Conservation (phyloP, 345 rosid species). For the Mercurialis annua region DNA sequence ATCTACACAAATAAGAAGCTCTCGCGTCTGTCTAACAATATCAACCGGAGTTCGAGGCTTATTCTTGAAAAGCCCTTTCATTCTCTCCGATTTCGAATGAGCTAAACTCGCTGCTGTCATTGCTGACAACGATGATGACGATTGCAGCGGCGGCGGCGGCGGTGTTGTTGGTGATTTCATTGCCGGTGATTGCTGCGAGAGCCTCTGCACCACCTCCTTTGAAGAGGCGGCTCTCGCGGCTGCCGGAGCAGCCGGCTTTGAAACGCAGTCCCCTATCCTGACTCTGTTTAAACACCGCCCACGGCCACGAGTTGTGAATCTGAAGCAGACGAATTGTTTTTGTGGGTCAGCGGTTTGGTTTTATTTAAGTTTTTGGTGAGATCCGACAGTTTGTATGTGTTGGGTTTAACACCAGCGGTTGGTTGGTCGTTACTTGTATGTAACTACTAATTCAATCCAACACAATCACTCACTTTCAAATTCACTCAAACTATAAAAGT, state of each 20-base stretch:
- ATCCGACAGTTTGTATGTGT: constrained; percentile 9
- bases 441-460: not conserved
- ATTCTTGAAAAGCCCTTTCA: constrained; percentile 86
- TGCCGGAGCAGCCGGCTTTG: constrained; percentile 25
- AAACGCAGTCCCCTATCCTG: constrained; percentile 29
- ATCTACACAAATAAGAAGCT: constrained; percentile 62
- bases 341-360: not conserved
- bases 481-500: no score
- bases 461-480: no score
- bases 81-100: constrained; percentile 34
- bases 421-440: constrained; percentile 3
- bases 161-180: not conserved
- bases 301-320: not conserved
- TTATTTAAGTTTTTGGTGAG: not conserved
- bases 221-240: constrained; percentile 27
- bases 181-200: constrained; percentile 17
- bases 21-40: constrained; percentile 80
- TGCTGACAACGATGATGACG: not conserved
- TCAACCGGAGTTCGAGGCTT: constrained; percentile 89
- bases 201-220: constrained; percentile 16
- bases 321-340: not conserved
- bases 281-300: not conserved
- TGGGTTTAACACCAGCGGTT: constrained; percentile 7
- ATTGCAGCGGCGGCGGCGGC: not conserved
- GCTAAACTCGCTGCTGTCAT: not conserved